Conservation (phyloP, 352 stramenopile genomes). For the Globisporangium camurandrum region DNA sequence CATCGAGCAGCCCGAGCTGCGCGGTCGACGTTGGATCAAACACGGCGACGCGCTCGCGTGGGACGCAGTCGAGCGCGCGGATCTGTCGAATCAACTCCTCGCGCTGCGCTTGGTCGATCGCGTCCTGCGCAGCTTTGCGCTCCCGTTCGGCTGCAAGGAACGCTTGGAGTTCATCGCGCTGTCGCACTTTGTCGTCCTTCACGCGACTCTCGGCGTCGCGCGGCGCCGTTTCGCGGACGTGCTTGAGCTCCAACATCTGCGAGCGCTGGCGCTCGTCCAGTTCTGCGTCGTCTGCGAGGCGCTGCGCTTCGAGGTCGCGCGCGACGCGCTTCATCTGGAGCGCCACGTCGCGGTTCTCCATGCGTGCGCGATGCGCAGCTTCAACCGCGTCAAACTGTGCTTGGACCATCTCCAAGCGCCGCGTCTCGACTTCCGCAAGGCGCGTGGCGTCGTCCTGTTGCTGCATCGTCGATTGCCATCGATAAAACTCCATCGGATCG, state of each 20-base stretch:
- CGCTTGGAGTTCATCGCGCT: constrained; percentile 56
- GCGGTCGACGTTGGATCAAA: constrained; percentile 89
- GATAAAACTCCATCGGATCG: constrained; percentile 88
- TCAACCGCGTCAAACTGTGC: constrained; percentile 75
- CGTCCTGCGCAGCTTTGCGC: constrained; percentile 50
- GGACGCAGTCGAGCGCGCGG: constrained; percentile 69
- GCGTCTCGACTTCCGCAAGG: constrained; percentile 64
- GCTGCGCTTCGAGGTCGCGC: constrained; percentile 56
- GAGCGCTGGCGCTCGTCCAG: constrained; percentile 46
- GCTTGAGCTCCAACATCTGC: constrained; percentile 59
- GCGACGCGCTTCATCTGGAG: constrained; percentile 70
- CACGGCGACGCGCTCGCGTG: constrained; percentile 68
- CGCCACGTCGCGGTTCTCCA: constrained; percentile 80
- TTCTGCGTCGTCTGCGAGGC: constrained; percentile 45
- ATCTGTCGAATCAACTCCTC: constrained; percentile 86
- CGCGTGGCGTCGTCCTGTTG: constrained; percentile 65
- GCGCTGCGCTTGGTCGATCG: constrained; percentile 56
- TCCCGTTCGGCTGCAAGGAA: constrained; percentile 55
- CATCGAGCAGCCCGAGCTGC: constrained; percentile 83
- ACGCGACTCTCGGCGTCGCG: constrained; percentile 64
- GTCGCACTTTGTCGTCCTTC: constrained; percentile 44
- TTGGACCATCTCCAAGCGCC: constrained; percentile 78
- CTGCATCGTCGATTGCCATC: constrained; percentile 85
- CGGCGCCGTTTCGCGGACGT: constrained; percentile 70
- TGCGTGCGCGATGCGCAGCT: constrained; percentile 47